Conservation (phyloP, 768 basidiomycete genomes). For the Tricholoma bakamatsutake region DNA sequence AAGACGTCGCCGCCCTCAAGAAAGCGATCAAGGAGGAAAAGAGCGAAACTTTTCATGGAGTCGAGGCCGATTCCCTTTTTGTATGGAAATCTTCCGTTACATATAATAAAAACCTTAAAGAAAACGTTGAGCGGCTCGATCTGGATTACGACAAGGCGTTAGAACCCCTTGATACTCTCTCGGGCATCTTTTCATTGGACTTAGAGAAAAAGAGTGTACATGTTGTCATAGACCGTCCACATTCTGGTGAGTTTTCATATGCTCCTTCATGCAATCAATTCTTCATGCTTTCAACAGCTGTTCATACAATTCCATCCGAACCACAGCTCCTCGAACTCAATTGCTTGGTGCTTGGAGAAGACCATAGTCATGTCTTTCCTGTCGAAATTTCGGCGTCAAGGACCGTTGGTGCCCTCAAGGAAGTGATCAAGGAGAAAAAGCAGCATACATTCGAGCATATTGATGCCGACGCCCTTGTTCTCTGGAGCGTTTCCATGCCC, state of each 20-base stretch:
- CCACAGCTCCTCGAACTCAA: neutral
- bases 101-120: too few relatives aligned
- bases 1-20: neutral
- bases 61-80: too few relatives aligned
- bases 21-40: neutral
- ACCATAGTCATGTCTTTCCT: neutral
- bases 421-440: neutral
- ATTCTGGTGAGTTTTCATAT: neutral
- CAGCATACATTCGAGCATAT: neutral
- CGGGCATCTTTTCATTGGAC: neutral
- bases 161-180: too few relatives aligned
- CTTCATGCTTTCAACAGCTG: neutral
- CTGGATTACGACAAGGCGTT: too few relatives aligned
- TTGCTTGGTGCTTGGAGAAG: neutral
- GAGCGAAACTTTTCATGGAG: too few relatives aligned
- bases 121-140: too few relatives aligned
- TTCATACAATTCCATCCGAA: neutral
- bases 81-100: too few relatives aligned
- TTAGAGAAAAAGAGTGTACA: neutral
- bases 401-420: neutral
- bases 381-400: neutral
- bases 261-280: neutral
- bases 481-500: neutral
- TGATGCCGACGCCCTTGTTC: neutral
- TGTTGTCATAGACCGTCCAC: neutral